phyloP scores from a whole-genome alignment of 148 eudicot genomes.

The Nepenthes gracilis region DNA sequence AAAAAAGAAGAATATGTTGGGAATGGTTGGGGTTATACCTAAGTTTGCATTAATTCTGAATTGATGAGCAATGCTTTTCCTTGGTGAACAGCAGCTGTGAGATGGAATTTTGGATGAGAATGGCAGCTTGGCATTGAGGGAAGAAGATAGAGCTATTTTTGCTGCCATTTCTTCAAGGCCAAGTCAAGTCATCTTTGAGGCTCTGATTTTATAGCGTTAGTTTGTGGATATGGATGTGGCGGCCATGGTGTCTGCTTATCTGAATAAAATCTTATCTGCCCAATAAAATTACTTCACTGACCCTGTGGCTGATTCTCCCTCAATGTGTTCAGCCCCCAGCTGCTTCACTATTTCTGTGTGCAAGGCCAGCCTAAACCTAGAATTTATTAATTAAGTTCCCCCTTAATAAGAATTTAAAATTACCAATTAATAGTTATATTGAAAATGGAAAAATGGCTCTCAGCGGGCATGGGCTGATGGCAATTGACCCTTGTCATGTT shows the following conservation, averaged over 20 bases:
- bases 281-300: not conserved
- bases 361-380: too few species aligned
- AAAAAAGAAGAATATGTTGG: not conserved
- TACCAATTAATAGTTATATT: too few species aligned
- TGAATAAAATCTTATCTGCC: conserved; percentile 8
- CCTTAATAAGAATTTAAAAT: too few species aligned
- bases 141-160: conserved; percentile 30
- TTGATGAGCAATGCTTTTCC: conserved; percentile 12
- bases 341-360: too few species aligned
- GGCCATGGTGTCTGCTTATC: conserved; percentile 4
- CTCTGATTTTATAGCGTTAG: not conserved
- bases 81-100: conserved; percentile 3
- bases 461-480: too few species aligned
- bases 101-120: conserved; percentile 17
- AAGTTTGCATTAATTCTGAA: conserved; percentile 46
- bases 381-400: too few species aligned
- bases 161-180: conserved; percentile 38
- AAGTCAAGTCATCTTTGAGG: not conserved
- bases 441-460: too few species aligned
- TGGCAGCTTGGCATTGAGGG: conserved; percentile 23
- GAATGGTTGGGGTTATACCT: conserved; percentile 20
- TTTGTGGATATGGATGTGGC: conserved; percentile 17
- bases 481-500: too few species aligned
- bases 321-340: too few species aligned
- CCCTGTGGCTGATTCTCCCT: too few species aligned